Evolutionary conservation across 345 rosid species (phyloP), one percentile per base, ranked within the genome.

Genomic region (Linum trigynum): DNA sequence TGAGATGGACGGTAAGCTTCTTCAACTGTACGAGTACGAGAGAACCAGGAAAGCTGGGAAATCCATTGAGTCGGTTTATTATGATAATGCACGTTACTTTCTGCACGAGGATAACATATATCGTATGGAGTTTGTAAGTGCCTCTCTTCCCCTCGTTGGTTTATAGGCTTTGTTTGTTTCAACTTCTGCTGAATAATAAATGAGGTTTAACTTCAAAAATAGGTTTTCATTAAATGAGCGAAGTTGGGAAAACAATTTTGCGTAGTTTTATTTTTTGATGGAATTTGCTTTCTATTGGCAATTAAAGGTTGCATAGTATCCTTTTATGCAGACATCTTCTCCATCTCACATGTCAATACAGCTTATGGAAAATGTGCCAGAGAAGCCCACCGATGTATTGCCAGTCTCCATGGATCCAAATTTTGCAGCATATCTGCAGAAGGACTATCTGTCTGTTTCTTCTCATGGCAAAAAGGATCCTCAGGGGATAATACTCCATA

Each of bases 101-200:
- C 89, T 94, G 23, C 97, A 86, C 14, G 97, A 94, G 59, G 99
- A 94, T 69, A 88, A 86, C 66, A 83, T 94, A 42, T 90, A 94
- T 72, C 85, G 92, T 62, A 63, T 94, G 76, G 89, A 84, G 83
- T 85, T 80, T 70, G 99, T 94, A 77, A 85, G 97, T 75, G 53
- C 55, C 58, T 35, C 62, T 42, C 61, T 39, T 57, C 63, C 65
- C 10, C 59, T 11, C 9, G 39, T 62, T 62, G 40, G 32, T 39
- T 23, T 62, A 12, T 59, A 4, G 11, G 32, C 37, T 59, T 37
- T 11, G 11, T 23, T 7, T 53, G 39, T 40, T 11, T 57, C 6
- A 6, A 7, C 42, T 5, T 39, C 38, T 45, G 15, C 1, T 38
- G 43, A 11, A 38, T 23, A 23, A 23, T 23, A 23, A 23, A 23